These are phyloP conservation scores for Trypanosoma boissoni DNA, from an alignment of 208 protist genomes.

Conservation along the genomic window DNA sequence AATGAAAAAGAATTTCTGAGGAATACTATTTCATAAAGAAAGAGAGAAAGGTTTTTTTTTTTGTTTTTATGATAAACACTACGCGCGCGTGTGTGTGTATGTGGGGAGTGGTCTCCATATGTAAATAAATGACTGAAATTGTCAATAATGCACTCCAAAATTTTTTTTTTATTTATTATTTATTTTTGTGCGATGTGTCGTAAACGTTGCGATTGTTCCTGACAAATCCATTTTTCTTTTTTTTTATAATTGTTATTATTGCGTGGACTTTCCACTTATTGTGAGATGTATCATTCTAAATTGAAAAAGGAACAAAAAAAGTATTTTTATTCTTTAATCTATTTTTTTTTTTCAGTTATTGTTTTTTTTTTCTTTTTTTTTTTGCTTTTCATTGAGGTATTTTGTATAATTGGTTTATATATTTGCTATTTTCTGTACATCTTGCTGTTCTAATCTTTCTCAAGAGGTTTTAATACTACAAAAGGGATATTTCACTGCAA, in stretches of 20 bases:
- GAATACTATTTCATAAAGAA: too few species aligned
- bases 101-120: too few species aligned
- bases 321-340: constrained; percentile 11
- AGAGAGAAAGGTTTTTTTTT: too few species aligned
- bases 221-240: constrained; percentile 3
- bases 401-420: background rate
- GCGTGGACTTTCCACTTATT: background rate
- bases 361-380: constrained; percentile 10
- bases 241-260: background rate
- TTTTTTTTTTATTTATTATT: constrained; percentile 8
- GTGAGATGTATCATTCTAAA: too few species aligned
- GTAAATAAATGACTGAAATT: constrained; percentile 1
- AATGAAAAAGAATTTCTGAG: too few species aligned
- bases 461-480: too few species aligned
- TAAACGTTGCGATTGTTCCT: background rate
- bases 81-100: too few species aligned
- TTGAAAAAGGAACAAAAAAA: too few species aligned
- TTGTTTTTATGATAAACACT: too few species aligned
- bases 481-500: too few species aligned
- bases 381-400: constrained; percentile 4
- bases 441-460: too few species aligned
- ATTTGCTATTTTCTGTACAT: background rate
- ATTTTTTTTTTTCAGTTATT: background rate
- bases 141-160: too few species aligned
- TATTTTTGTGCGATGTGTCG: background rate